A percentile compares a stretch with the other conserved stretches of the same genome.
Conservation (phyloP, 768 basidiomycete species). For the Termitomyces sp. region DNA sequence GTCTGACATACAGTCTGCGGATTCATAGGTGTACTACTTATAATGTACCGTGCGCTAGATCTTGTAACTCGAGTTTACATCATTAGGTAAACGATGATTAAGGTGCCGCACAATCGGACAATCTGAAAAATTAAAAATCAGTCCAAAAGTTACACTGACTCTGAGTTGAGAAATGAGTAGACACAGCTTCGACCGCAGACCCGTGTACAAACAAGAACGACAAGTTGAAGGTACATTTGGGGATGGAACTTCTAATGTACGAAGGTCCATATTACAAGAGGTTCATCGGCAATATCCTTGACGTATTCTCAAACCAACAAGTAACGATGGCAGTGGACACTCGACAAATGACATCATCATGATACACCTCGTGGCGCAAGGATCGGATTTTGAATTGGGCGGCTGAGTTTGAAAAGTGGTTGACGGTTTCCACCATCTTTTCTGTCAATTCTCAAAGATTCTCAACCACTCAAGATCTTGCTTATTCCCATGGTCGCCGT, state of each 20-base stretch:
- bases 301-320: background rate
- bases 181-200: too few species aligned
- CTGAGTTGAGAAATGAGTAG: too few species aligned
- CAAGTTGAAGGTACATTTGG: too few species aligned
- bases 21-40: background rate
- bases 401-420: background rate
- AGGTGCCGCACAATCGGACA: too few species aligned
- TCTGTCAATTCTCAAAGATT: background rate
- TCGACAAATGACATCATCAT: background rate
- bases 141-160: too few species aligned
- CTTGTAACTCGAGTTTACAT: too few species aligned
- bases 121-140: too few species aligned
- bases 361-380: background rate
- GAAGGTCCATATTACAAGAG: background rate
- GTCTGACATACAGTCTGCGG: background rate
- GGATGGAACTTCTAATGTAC: background rate
- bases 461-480: background rate
- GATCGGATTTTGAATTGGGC: background rate
- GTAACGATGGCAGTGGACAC: background rate
- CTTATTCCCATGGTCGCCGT: background rate
- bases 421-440: background rate
- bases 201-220: too few species aligned
- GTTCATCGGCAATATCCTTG: background rate
- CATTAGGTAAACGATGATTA: too few species aligned
- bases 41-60: too few species aligned